Evolutionary conservation across 495 filamentous ascomycete species (phyloP).

Genomic region (Penicillium paradoxum): DNA sequence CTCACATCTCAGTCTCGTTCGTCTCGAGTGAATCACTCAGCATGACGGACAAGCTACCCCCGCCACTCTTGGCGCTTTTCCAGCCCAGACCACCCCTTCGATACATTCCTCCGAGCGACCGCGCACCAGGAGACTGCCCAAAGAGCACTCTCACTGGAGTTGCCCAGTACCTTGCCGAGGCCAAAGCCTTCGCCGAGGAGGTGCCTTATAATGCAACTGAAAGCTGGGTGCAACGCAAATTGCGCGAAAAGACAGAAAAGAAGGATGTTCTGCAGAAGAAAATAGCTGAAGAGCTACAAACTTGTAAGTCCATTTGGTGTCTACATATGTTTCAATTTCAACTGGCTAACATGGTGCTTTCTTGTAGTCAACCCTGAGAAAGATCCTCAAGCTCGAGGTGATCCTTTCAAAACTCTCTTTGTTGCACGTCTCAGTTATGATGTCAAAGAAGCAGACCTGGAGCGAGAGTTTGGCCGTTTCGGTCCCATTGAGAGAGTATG

Average conservation of each 20-base stretch:
- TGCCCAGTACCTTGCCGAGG: constrained; percentile 63
- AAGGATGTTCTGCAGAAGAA: constrained; percentile 58
- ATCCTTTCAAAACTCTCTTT: constrained; percentile 93
- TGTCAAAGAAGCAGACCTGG: constrained; percentile 80
- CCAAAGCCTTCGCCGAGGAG: constrained; percentile 65
- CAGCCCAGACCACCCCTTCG: constrained; percentile 86
- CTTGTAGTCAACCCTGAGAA: constrained; percentile 58
- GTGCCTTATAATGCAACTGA: constrained; percentile 79
- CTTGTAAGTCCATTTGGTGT: constrained; percentile 52
- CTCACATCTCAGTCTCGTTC: background rate
- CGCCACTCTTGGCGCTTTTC: constrained; percentile 88
- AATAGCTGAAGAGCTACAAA: constrained; percentile 58
- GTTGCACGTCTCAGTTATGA: constrained; percentile 87
- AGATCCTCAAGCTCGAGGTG: constrained; percentile 80
- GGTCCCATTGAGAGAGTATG: constrained; percentile 88
- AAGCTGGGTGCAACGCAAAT: constrained; percentile 82
- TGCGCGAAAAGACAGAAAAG: constrained; percentile 75
- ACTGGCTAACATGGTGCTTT: constrained; percentile 4
- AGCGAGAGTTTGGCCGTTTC: constrained; percentile 90
- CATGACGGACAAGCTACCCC: constrained; percentile 96
- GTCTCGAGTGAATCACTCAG: constrained; percentile 16
- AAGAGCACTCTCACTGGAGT: constrained; percentile 63
- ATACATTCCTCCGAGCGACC: constrained; percentile 79
- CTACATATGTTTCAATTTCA: background rate
- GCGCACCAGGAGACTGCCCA: constrained; percentile 74